Percentiles rank a stretch among this genome's conserved stretches.
These are phyloP conservation scores for Aspergillus unguis DNA, from an alignment of 2,329 filamentous ascomycete genomes.

Conservation along the genomic window DNA sequence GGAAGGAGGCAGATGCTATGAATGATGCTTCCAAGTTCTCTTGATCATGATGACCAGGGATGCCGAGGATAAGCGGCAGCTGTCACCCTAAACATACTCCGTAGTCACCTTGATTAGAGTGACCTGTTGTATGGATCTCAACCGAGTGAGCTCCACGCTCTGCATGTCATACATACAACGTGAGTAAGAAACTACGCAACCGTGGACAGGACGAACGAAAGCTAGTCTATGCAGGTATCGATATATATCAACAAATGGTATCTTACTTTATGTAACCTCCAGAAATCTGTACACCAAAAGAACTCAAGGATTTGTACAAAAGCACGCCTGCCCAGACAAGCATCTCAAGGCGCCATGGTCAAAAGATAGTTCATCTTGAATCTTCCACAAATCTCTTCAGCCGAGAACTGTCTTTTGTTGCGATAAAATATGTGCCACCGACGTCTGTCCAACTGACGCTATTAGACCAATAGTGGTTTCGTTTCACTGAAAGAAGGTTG, in stretches of 20 bases:
- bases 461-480: slow-evolving; percentile 65
- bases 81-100: too few species aligned
- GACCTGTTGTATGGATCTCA: too few species aligned
- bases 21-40: slow-evolving; percentile 58
- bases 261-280: background rate
- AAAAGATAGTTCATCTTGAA: slow-evolving; percentile 23
- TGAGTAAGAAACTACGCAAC: too few species aligned
- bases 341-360: background rate
- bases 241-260: slow-evolving; percentile 1
- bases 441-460: slow-evolving; percentile 88
- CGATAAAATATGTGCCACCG: slow-evolving; percentile 82
- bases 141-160: too few species aligned
- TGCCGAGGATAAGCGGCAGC: too few species aligned
- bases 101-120: too few species aligned
- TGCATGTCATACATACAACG: background rate
- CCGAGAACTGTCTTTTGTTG: slow-evolving; percentile 66
- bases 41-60: slow-evolving; percentile 19
- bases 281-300: background rate
- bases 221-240: background rate
- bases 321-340: background rate
- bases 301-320: slow-evolving; percentile 4
- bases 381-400: slow-evolving; percentile 48
- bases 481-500: slow-evolving; percentile 74
- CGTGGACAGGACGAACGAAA: too few species aligned
- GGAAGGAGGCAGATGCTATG: slow-evolving; percentile 81